Evolutionary conservation across 1,139 yeast species (phyloP).

Genomic region (Wickerhamomyces sp.): DNA sequence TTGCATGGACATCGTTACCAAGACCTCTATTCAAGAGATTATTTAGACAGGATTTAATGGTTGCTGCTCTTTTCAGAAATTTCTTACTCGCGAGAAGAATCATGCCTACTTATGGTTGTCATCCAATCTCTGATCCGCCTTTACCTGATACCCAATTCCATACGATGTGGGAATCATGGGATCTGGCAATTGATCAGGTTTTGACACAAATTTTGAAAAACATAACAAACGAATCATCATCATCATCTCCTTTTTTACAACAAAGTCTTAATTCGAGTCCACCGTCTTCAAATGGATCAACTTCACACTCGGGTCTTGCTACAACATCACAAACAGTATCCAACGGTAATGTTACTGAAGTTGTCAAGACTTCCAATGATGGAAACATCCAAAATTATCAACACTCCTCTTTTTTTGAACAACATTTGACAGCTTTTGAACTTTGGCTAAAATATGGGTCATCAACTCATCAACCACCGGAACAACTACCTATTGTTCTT

Average conservation of each 20-base stretch:
- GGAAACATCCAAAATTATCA: slow-evolving; percentile 46
- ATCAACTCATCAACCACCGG: slow-evolving; percentile 81
- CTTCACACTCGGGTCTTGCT: slow-evolving; percentile 6
- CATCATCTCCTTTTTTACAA: no score
- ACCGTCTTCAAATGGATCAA: background rate
- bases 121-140: slow-evolving; percentile 92
- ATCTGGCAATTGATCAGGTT: slow-evolving; percentile 92
- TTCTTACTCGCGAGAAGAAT: slow-evolving; percentile 87
- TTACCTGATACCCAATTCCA: slow-evolving; percentile 82
- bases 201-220: slow-evolving; percentile 56
- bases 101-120: slow-evolving; percentile 91
- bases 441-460: slow-evolving; percentile 93
- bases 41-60: slow-evolving; percentile 93
- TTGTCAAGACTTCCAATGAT: slow-evolving; percentile 5
- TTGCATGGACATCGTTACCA: slow-evolving; percentile 93
- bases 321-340: slow-evolving; percentile 4
- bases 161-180: slow-evolving; percentile 99
- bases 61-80: slow-evolving; percentile 91
- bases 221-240: slow-evolving; percentile 26
- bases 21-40: slow-evolving; percentile 83
- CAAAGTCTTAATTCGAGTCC: background rate
- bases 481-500: slow-evolving; percentile 87
- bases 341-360: slow-evolving; percentile 15
- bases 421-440: slow-evolving; percentile 92
- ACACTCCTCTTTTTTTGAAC: slow-evolving; percentile 92